Base-by-base conservation (phyloP, 2,329 filamentous ascomycete species). In the Sporothrix curviconia region DNA sequence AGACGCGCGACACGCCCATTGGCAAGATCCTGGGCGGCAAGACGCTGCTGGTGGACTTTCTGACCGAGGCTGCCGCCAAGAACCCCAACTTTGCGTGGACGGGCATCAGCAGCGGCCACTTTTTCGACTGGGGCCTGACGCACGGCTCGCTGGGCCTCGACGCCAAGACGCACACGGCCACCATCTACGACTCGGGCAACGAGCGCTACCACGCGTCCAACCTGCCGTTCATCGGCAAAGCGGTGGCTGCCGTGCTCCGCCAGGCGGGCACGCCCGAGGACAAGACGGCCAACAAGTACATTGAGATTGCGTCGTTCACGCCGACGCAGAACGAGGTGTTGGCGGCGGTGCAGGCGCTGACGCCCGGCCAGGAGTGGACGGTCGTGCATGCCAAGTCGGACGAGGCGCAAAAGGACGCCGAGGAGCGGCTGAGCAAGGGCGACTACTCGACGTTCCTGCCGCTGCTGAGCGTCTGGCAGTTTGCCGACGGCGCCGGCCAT, bases 241-340 rank as follows among this genome's bases (percentile, higher is more conserved):
- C 67, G 14, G 62, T 69, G 3, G 65, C 63, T 2, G 63, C 60
- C 6, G 59, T 66, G 7, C 62, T 71, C 19, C 24, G 53, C 40
- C 61, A 66, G 46, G 64, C 64, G 2, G 63, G 61, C 24, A 63
- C 64, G 50, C 64, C 65, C 11, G 60, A 55, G 14, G 65, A 63
- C 36, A 64, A 66, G 61, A 68, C 67, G n/a, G 62, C 62, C 44
- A 70, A 71, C 62, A 78, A 84, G 59, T 82, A 81, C 2, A 76
- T 81, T 7, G 71, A 81, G 37, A 72, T 74, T 1, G 80, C 80
- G 3, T 83, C 78, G 0, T 81, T 85, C 62, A 76, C 76, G 30
- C 76, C 78, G 0, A 77, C 78, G 1, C 83, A 86, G 68, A 79
- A 80, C 17, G 74, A 86, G 61, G 68, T 88, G 1, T 65, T 86